Evolutionary conservation across 441 rosid genomes (phyloP).

Genomic region (Gossypium schwendimanii): DNA sequence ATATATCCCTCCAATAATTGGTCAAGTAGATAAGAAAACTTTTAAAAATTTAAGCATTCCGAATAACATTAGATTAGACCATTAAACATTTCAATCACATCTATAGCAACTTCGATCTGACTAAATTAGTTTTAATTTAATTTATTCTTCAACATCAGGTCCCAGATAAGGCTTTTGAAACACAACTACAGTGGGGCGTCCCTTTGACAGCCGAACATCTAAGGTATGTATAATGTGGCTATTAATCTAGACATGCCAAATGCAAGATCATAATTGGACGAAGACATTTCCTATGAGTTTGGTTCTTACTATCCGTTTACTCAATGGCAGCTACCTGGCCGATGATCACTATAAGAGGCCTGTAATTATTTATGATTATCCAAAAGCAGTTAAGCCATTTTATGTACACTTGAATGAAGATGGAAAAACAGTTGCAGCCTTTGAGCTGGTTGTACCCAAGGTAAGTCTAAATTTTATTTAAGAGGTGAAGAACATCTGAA

Average conservation of each 20-base stretch:
- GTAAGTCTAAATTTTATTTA: conserved; percentile 26
- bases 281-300: background rate
- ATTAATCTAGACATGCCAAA: background rate
- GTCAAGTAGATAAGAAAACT: background rate
- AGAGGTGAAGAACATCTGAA: background rate
- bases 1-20: background rate
- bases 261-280: background rate
- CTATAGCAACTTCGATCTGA: background rate
- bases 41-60: too few relatives aligned
- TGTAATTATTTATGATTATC: conserved; percentile 54
- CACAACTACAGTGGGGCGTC: conserved; percentile 52
- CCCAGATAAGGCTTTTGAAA: conserved; percentile 38
- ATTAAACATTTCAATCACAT: background rate
- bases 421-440: conserved; percentile 74
- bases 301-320: conserved; percentile 8
- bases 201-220: conserved; percentile 62
- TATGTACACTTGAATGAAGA: conserved; percentile 62
- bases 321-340: conserved; percentile 50
- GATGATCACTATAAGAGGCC: conserved; percentile 61
- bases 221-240: conserved; percentile 38
- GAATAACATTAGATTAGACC: background rate
- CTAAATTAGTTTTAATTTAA: background rate
- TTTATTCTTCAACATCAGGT: conserved; percentile 30
- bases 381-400: conserved; percentile 61
- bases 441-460: conserved; percentile 74